Percentiles rank a stretch among this genome's conserved stretches.
These are phyloP conservation scores for Tetrahymena borealis DNA, from an alignment of 73 alveolate species.

Conservation along the genomic window DNA sequence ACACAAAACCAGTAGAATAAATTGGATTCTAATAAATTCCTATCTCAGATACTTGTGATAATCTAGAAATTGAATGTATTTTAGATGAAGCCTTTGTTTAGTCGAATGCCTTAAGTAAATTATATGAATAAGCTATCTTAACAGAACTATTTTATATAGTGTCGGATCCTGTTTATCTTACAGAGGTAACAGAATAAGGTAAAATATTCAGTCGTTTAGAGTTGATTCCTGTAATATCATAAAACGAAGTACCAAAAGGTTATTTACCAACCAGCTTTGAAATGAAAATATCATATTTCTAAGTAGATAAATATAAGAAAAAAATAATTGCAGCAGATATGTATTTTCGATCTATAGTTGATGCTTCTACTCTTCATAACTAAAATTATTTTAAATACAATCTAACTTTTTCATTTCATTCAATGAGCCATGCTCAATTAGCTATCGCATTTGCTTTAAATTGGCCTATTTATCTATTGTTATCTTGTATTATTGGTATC, in stretches of 20 bases:
- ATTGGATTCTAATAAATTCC: slow-evolving; percentile 66
- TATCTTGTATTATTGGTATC: slow-evolving; percentile 68
- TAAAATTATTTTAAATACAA: slow-evolving; percentile 46
- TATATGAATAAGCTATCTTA: slow-evolving; percentile 61
- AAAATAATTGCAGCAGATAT: slow-evolving; percentile 56
- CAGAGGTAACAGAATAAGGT: slow-evolving; percentile 20
- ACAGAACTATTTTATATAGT: slow-evolving; percentile 55
- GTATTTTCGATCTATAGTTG: slow-evolving; percentile 40
- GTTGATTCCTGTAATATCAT: slow-evolving; percentile 39
- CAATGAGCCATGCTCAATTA: slow-evolving; percentile 70
- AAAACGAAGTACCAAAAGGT: slow-evolving; percentile 43
- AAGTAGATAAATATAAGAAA: slow-evolving; percentile 49
- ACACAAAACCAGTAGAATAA: slow-evolving; percentile 62
- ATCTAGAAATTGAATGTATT: slow-evolving; percentile 58
- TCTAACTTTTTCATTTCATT: slow-evolving; percentile 44
- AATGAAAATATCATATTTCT: slow-evolving; percentile 50
- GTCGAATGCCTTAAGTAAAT: slow-evolving; percentile 56
- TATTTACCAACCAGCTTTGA: slow-evolving; percentile 51
- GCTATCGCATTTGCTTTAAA: slow-evolving; percentile 74
- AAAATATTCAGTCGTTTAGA: slow-evolving; percentile 28
- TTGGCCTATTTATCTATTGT: slow-evolving; percentile 66
- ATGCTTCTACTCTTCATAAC: slow-evolving; percentile 33
- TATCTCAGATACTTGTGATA: slow-evolving; percentile 68
- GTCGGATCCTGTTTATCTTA: slow-evolving; percentile 51
- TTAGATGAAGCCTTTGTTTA: slow-evolving; percentile 72